These are phyloP conservation scores for Didymosphaeria variabile DNA, from an alignment of 2,329 filamentous ascomycete species.

Conservation along the genomic window DNA sequence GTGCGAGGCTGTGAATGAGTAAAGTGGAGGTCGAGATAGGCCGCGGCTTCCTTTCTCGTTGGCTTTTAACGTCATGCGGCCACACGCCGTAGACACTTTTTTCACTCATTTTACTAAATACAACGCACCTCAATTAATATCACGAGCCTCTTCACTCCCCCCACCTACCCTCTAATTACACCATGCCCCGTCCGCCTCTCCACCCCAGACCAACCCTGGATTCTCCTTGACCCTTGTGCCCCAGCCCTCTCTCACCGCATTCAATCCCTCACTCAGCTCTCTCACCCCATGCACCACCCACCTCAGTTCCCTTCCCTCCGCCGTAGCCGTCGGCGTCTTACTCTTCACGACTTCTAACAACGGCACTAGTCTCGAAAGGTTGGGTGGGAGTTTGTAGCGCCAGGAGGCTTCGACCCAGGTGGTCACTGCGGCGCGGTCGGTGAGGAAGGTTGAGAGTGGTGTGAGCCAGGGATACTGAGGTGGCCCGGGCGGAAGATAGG, in stretches of 20 bases:
- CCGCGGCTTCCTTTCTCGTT: not conserved
- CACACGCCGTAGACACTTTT: not conserved
- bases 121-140: too few species aligned
- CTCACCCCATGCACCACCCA: conserved; percentile 33
- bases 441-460: conserved; percentile 35
- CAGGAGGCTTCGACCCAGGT: conserved; percentile 46
- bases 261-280: conserved; percentile 34
- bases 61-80: not conserved
- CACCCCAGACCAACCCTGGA: conserved; percentile 43
- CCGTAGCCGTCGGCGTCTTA: conserved; percentile 32
- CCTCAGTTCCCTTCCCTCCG: conserved; percentile 37
- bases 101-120: too few species aligned
- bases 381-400: conserved; percentile 41
- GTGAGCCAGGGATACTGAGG: conserved; percentile 31
- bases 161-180: not conserved
- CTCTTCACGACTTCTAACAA: conserved; percentile 31
- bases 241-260: conserved; percentile 32
- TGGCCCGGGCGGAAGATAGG: not conserved
- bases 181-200: conserved; percentile 18
- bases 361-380: conserved; percentile 39
- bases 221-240: conserved; percentile 32
- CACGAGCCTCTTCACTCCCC: too few species aligned
- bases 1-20: not conserved
- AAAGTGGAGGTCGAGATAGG: not conserved
- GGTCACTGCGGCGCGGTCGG: conserved; percentile 36